Percentiles rank a stretch among this genome's conserved stretches.
Conservation (phyloP, 2,329 filamentous ascomycete genomes). For the Cercospora berteroae region DNA sequence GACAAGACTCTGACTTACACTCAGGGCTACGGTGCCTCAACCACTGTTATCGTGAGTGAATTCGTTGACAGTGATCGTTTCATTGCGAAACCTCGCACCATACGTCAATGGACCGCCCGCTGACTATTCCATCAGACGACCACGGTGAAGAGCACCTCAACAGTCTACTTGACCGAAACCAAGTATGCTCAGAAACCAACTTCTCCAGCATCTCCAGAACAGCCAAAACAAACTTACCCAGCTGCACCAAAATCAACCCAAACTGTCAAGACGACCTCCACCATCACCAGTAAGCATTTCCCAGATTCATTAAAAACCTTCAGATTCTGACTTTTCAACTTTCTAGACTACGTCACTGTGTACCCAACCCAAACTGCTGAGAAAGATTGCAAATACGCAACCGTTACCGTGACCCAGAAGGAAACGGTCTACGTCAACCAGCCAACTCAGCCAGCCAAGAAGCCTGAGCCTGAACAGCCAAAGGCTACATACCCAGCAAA, state of each 20-base stretch:
- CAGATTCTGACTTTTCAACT: too few relatives aligned
- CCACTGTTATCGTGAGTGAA: slow-evolving; percentile 34
- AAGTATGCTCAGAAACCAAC: slow-evolving; percentile 29
- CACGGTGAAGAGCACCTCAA: slow-evolving; percentile 38
- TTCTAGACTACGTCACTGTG: slow-evolving; percentile 39
- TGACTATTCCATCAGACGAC: too few relatives aligned
- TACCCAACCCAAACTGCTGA: slow-evolving; percentile 28
- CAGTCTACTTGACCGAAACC: slow-evolving; percentile 33
- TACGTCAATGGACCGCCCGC: too few relatives aligned
- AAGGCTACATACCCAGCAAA: slow-evolving; percentile 26
- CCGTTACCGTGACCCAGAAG: slow-evolving; percentile 38
- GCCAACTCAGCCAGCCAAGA: slow-evolving; percentile 15
- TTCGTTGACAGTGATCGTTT: too few relatives aligned
- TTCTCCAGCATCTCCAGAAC: slow-evolving; percentile 11
- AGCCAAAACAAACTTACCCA: too few relatives aligned
- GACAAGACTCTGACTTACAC: slow-evolving; percentile 39
- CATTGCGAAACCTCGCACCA: too few relatives aligned
- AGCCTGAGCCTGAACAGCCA: slow-evolving; percentile 20
- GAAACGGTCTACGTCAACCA: slow-evolving; percentile 33
- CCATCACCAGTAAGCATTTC: too few relatives aligned
- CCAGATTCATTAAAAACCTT: too few relatives aligned
- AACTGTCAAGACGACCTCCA: too few relatives aligned
- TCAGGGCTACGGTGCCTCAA: slow-evolving; percentile 36
- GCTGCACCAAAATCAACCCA: too few relatives aligned
- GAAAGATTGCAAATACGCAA: slow-evolving; percentile 30